Percentiles rank a stretch among this genome's conserved stretches.
phyloP scores from a whole-genome alignment of 148 eudicot species.

The Vaccinium macrocarpon region DNA sequence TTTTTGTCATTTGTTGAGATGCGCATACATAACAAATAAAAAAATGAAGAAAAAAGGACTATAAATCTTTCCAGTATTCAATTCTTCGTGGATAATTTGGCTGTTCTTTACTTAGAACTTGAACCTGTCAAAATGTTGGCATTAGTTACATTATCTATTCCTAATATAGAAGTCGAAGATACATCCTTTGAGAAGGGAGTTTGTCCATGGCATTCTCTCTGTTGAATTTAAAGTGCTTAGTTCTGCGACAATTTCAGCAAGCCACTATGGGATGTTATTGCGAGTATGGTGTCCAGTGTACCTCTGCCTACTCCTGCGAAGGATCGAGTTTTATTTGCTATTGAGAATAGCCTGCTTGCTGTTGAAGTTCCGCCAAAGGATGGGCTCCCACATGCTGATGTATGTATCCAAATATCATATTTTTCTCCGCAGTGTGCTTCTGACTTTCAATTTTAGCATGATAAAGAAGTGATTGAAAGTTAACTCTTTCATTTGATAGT shows the following conservation, averaged over 20 bases:
- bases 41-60: neutral
- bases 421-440: conserved; percentile 12
- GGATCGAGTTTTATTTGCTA: conserved; percentile 82
- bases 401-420: conserved; percentile 26
- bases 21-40: neutral
- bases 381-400: conserved; percentile 97
- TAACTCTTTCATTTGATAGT: conserved; percentile 6
- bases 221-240: conserved; percentile 19
- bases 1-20: neutral
- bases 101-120: neutral
- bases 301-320: conserved; percentile 94
- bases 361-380: conserved; percentile 91
- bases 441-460: conserved; percentile 4
- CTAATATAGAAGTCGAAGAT: neutral
- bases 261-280: conserved; percentile 91
- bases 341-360: conserved; percentile 83
- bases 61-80: neutral
- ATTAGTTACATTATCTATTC: neutral
- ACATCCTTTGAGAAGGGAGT: neutral
- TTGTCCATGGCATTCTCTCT: conserved; percentile 6
- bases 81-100: conserved; percentile 1
- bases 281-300: conserved; percentile 65
- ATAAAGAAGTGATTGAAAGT: neutral
- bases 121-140: neutral
- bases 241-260: conserved; percentile 67